Evolutionary conservation across 345 rosid species (phyloP).

Genomic region (Eucalyptus erythrocorys): DNA sequence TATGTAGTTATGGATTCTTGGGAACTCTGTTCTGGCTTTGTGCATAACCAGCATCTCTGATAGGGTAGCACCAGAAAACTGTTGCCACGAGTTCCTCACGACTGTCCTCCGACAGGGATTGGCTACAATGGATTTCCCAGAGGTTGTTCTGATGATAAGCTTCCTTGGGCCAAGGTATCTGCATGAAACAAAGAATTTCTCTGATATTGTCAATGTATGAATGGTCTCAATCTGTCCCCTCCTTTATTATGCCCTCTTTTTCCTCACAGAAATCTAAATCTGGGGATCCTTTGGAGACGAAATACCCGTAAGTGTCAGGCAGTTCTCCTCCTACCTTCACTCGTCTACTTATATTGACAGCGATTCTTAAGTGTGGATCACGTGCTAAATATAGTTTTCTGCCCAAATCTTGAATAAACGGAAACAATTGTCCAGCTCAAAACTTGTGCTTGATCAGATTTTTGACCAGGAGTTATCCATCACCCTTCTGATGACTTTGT

Average conservation of each 20-base stretch:
- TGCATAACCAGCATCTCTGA: not conserved
- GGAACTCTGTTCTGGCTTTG: not conserved
- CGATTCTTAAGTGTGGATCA: not conserved
- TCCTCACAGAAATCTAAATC: conserved; percentile 61
- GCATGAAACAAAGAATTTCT: not conserved
- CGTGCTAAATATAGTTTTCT: not conserved
- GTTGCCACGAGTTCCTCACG: not conserved
- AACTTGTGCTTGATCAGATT: not conserved
- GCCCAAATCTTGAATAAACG: not conserved
- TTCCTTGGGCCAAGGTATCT: conserved; percentile 97
- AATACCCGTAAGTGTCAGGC: conserved; percentile 65
- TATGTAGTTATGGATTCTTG: not conserved
- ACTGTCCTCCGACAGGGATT: conserved; percentile 37
- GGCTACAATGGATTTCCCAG: conserved; percentile 99
- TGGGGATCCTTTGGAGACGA: conserved; percentile 77
- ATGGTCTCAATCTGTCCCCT: not conserved
- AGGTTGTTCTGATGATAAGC: conserved; percentile 95
- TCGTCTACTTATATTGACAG: not conserved
- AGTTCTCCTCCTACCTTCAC: not conserved
- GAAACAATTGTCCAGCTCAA: not conserved
- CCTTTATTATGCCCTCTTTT: not conserved
- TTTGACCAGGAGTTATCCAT: not conserved
- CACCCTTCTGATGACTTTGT: not conserved
- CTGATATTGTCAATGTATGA: not conserved
- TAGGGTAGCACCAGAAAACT: not conserved